These are phyloP conservation scores for Globisporangium solare DNA, from an alignment of 352 stramenopile genomes.

Conservation along the genomic window DNA sequence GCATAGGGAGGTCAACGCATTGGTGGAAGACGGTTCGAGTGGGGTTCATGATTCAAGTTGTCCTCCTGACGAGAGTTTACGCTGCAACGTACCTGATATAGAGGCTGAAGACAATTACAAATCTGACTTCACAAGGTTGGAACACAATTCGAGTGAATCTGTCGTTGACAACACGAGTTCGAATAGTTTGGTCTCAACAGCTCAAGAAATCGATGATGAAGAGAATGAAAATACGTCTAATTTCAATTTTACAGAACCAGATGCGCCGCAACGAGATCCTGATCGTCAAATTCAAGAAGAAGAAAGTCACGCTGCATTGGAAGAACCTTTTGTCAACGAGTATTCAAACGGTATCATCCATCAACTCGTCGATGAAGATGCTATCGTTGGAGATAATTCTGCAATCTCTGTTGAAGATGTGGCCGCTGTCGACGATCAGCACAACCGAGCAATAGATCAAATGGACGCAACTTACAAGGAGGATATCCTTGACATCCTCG, in stretches of 20 bases:
- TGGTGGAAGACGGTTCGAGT: background rate
- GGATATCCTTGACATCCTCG: background rate
- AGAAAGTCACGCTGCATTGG: background rate
- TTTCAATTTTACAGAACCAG: background rate
- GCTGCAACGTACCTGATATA: background rate
- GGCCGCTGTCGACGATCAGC: background rate
- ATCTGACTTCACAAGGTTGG: background rate
- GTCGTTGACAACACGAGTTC: background rate
- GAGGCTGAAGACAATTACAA: background rate
- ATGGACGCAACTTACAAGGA: background rate
- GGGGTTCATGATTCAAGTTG: background rate
- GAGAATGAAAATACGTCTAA: background rate
- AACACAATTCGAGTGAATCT: background rate
- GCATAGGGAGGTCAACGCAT: background rate
- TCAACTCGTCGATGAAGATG: no score
- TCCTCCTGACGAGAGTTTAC: background rate
- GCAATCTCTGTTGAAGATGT: background rate
- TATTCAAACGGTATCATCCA: no score
- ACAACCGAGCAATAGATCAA: background rate
- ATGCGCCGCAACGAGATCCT: background rate
- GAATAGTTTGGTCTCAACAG: background rate
- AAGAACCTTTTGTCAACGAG: background rate
- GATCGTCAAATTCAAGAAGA: background rate
- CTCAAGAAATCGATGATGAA: background rate
- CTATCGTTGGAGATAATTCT: no score